Evolutionary conservation across 345 rosid species (phyloP).

Genomic region (Populus alba): DNA sequence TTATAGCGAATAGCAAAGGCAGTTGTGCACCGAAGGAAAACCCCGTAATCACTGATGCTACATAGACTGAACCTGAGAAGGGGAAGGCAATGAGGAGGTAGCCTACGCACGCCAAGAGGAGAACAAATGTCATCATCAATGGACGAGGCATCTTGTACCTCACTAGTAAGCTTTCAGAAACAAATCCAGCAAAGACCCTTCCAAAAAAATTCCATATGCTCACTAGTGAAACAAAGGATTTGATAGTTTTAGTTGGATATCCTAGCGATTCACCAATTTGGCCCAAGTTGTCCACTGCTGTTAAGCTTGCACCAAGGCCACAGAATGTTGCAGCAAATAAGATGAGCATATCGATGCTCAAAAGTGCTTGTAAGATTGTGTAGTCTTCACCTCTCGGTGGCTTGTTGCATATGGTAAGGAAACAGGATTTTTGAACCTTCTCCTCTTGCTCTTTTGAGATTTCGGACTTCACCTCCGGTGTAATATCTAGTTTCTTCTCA

Average conservation of each 20-base stretch:
- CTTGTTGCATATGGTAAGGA: conserved; percentile 42
- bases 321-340: conserved; percentile 61
- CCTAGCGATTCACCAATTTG: conserved; percentile 91
- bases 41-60: conserved; percentile 69
- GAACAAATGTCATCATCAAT: conserved; percentile 66
- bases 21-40: conserved; percentile 81
- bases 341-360: conserved; percentile 67
- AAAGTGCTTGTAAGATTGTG: conserved; percentile 77
- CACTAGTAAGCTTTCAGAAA: conserved; percentile 56
- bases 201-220: conserved; percentile 94
- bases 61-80: conserved; percentile 56
- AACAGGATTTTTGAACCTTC: conserved; percentile 42
- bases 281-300: conserved; percentile 83
- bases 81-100: conserved; percentile 77
- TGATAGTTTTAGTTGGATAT: conserved; percentile 54
- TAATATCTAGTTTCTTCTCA: conserved; percentile 7
- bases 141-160: conserved; percentile 70
- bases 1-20: conserved; percentile 67
- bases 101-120: conserved; percentile 55
- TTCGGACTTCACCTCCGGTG: neutral
- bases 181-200: conserved; percentile 76
- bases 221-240: conserved; percentile 68
- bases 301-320: conserved; percentile 73
- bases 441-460: conserved; percentile 4
- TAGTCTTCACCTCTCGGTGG: conserved; percentile 86